Evolutionary conservation across 441 rosid genomes (phyloP).

Genomic region (Flueggea neowawraea): DNA sequence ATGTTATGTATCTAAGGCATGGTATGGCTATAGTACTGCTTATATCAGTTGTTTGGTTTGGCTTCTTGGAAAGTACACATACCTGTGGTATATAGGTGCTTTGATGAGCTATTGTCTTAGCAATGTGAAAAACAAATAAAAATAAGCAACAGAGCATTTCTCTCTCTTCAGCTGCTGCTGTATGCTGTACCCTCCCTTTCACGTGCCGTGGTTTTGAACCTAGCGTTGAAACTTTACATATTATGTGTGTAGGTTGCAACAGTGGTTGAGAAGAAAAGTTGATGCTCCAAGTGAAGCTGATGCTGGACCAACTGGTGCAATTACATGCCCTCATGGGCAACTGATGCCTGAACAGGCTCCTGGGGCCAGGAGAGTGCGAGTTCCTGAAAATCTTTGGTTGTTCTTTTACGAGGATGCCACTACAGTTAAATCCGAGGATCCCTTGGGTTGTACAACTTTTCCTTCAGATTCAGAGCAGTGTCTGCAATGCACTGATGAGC

Average conservation of each 20-base stretch:
- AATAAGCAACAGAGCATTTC: too few relatives aligned
- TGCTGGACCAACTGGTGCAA: conserved; percentile 80
- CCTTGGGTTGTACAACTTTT: conserved; percentile 51
- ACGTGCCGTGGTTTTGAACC: conserved; percentile 4
- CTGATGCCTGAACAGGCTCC: conserved; percentile 89
- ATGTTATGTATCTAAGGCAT: conserved; percentile 73
- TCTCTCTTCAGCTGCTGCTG: too few relatives aligned
- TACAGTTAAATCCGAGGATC: conserved; percentile 64
- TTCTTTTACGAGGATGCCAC: conserved; percentile 84
- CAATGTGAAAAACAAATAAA: too few relatives aligned
- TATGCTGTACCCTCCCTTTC: too few relatives aligned
- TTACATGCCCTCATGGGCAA: conserved; percentile 78
- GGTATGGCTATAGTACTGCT: conserved; percentile 47
- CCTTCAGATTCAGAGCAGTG: conserved; percentile 63
- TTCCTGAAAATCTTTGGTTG: conserved; percentile 90
- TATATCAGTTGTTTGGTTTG: not conserved
- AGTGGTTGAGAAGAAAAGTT: conserved; percentile 93
- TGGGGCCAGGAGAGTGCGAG: conserved; percentile 84
- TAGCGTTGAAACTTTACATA: not conserved
- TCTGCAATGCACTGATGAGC: conserved; percentile 65
- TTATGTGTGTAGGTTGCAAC: conserved; percentile 72
- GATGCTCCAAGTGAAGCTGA: conserved; percentile 97
- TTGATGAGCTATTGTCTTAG: too few relatives aligned
- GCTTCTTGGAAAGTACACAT: not conserved
- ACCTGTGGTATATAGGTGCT: too few relatives aligned